phyloP scores from a whole-genome alignment of 2,329 filamentous ascomycete genomes.

The Arthrinium phaeospermum region DNA sequence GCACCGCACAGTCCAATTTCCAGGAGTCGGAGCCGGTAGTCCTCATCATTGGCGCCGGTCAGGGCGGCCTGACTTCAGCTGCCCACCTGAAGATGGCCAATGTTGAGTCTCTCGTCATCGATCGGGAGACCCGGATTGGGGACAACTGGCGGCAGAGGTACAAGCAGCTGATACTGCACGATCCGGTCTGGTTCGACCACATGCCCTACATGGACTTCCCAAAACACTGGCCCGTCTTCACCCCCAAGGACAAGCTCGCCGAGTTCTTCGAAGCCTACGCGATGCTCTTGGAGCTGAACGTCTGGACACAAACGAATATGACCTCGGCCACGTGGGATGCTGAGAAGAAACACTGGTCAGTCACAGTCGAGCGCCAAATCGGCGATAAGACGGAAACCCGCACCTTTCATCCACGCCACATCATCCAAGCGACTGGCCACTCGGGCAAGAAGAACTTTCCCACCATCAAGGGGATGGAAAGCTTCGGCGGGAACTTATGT shows the following conservation, averaged over 20 bases:
- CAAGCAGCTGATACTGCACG: slow-evolving; percentile 70
- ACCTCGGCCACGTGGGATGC: slow-evolving; percentile 54
- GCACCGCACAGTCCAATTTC: slow-evolving; percentile 54
- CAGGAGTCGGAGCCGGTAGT: slow-evolving; percentile 60
- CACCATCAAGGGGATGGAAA: slow-evolving; percentile 57
- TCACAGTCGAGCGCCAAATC: slow-evolving; percentile 41
- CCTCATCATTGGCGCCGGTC: slow-evolving; percentile 64
- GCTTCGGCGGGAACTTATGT: slow-evolving; percentile 62
- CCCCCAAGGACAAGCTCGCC: slow-evolving; percentile 73
- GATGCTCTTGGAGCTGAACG: slow-evolving; percentile 68
- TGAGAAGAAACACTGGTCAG: slow-evolving; percentile 56
- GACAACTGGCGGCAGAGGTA: slow-evolving; percentile 71
- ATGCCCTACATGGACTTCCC: slow-evolving; percentile 71
- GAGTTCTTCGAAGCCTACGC: slow-evolving; percentile 73
- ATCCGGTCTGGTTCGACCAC: slow-evolving; percentile 67
- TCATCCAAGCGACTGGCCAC: slow-evolving; percentile 72
- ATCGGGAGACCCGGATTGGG: slow-evolving; percentile 61
- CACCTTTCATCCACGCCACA: slow-evolving; percentile 64
- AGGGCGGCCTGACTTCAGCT: slow-evolving; percentile 62
- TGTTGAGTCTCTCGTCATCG: slow-evolving; percentile 62
- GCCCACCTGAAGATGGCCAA: slow-evolving; percentile 65
- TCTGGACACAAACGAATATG: slow-evolving; percentile 64
- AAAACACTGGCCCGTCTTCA: slow-evolving; percentile 70
- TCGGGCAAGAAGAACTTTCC: slow-evolving; percentile 70
- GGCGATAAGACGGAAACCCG: slow-evolving; percentile 48